A percentile compares a stretch with the other conserved stretches of the same genome.
phyloP scores from a whole-genome alignment of 805 yeast genomes.

The Zygosaccharomyces pseudorouxii region DNA sequence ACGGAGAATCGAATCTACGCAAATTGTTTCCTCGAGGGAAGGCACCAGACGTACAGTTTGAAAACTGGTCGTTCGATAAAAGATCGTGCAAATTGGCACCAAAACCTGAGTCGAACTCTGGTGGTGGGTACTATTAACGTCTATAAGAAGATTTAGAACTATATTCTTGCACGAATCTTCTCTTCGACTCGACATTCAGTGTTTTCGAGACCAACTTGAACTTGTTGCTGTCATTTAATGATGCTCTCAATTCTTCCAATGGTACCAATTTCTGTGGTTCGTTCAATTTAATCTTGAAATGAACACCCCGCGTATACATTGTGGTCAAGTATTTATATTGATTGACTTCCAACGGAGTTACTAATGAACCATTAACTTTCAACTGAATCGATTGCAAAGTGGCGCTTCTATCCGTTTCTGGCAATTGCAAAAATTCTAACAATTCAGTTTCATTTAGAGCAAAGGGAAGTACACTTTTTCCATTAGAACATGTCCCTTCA shows the following conservation, averaged over 20 bases:
- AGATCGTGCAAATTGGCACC: constrained; percentile 2
- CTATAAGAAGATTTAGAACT: constrained; percentile 8
- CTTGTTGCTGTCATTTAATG: constrained; percentile 44
- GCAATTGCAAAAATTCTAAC: constrained; percentile 16
- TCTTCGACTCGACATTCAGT: constrained; percentile 42
- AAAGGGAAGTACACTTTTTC: constrained; percentile 66
- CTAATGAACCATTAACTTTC: constrained; percentile 31
- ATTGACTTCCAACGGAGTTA: constrained; percentile 31
- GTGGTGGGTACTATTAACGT: constrained; percentile 10
- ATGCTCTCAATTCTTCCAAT: constrained; percentile 27
- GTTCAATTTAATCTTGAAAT: constrained; percentile 25
- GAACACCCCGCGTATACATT: constrained; percentile 19
- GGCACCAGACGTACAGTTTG: constrained; percentile 22
- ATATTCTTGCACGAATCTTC: constrained; percentile 39
- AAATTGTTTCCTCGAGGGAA: constrained; percentile 27
- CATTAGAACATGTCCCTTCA: constrained; percentile 86
- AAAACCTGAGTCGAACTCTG: constrained; percentile 1
- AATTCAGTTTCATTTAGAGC: constrained; percentile 27
- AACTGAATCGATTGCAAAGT: constrained; percentile 26
- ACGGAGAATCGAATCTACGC: constrained; percentile 14
- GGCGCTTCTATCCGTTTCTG: constrained; percentile 8
- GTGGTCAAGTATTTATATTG: constrained; percentile 18
- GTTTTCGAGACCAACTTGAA: constrained; percentile 45
- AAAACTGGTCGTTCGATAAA: constrained; percentile 24
- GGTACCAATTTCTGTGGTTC: constrained; percentile 23